Evolutionary conservation across 164 flowering plant genomes (phyloP).

Genomic region (Nelumbo lutea): DNA sequence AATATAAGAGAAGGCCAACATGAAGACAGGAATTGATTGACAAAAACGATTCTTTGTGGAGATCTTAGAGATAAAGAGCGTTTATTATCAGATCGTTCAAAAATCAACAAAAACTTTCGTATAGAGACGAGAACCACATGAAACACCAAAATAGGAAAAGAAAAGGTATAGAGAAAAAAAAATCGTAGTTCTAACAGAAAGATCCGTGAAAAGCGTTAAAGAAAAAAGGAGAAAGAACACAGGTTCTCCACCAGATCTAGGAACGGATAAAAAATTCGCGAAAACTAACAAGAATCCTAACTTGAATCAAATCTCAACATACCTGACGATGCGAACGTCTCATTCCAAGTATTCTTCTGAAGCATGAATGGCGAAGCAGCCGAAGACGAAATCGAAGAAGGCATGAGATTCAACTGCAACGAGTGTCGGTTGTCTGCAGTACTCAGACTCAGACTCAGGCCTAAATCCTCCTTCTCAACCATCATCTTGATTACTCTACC

Average conservation of each 20-base stretch:
- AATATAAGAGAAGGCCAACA: background rate
- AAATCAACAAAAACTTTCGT: background rate
- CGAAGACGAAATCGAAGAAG: slow-evolving; percentile 22
- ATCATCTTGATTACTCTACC: slow-evolving; percentile 22
- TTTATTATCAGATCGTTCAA: background rate
- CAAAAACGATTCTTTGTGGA: background rate
- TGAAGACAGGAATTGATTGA: background rate
- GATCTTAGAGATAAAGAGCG: background rate
- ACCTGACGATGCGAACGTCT: slow-evolving; percentile 39
- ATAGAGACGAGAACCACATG: background rate
- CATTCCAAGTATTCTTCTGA: slow-evolving; percentile 40
- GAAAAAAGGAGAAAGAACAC: too few relatives aligned
- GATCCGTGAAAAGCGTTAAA: background rate
- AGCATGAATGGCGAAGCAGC: slow-evolving; percentile 21
- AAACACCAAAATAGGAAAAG: background rate
- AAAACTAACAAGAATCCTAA: background rate
- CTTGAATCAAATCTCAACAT: background rate
- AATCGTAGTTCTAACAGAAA: background rate
- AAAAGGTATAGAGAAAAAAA: background rate
- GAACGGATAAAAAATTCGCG: background rate
- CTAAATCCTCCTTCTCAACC: slow-evolving; percentile 64
- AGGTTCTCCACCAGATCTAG: slow-evolving; percentile 2
- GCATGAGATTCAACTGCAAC: slow-evolving; percentile 47
- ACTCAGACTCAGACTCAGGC: slow-evolving; percentile 60
- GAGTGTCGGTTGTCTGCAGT: slow-evolving; percentile 23